phyloP scores from a whole-genome alignment of 2,329 filamentous ascomycete species.

The Talaromyces sp. region DNA sequence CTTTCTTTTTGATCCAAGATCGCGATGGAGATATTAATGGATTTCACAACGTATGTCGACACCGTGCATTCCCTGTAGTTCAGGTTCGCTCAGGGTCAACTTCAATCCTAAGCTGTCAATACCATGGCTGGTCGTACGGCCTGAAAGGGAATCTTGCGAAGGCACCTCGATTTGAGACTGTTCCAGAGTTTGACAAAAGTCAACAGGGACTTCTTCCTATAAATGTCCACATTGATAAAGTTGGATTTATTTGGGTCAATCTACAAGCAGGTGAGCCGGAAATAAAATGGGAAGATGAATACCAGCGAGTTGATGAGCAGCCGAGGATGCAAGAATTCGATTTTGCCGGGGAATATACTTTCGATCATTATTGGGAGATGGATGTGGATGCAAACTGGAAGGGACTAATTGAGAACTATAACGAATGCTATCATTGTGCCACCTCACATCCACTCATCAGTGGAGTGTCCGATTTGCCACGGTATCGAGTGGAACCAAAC shows the following conservation, averaged over 20 bases:
- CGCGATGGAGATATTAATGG: constrained; percentile 19
- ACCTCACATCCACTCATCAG: constrained; percentile 29
- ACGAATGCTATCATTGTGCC: constrained; percentile 31
- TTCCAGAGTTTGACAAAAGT: constrained; percentile 22
- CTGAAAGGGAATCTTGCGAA: constrained; percentile 29
- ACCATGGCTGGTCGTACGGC: constrained; percentile 31
- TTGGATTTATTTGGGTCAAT: constrained; percentile 30
- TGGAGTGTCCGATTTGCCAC: constrained; percentile 56
- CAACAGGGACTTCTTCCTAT: constrained; percentile 23
- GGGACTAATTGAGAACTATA: constrained; percentile 28
- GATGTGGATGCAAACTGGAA: constrained; percentile 29
- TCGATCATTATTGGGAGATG: constrained; percentile 31
- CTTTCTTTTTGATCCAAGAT: constrained; percentile 19
- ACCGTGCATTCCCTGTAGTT: constrained; percentile 25
- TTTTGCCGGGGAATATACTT: constrained; percentile 23
- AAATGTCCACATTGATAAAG: constrained; percentile 24
- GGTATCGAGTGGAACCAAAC: constrained; percentile 57
- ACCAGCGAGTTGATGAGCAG: constrained; percentile 20
- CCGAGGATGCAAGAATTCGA: constrained; percentile 27
- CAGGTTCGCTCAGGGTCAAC: constrained; percentile 16
- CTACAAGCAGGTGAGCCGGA: constrained; percentile 23
- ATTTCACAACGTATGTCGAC: constrained; percentile 30
- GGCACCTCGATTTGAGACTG: constrained; percentile 26
- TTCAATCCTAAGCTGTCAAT: constrained; percentile 26
- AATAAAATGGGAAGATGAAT: constrained; percentile 24